phyloP scores from a whole-genome alignment of 1,139 yeast species.

The Debaryomycetaceae sp. region DNA sequence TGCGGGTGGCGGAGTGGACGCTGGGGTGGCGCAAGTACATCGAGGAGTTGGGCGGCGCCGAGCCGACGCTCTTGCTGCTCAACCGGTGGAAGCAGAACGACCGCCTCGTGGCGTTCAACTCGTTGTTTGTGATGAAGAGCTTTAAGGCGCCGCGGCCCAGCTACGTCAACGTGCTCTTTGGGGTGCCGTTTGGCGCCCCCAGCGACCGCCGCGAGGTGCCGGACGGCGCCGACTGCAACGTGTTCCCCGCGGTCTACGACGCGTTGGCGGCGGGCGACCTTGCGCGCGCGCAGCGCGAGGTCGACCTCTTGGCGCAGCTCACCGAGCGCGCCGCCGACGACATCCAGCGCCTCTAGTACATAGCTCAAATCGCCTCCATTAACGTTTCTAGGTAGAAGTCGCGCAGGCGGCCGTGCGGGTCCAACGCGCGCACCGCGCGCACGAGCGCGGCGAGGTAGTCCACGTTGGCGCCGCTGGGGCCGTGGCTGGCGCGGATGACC shows the following conservation, averaged over 20 bases:
- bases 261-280: slow-evolving; percentile 47
- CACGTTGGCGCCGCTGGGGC: slow-evolving; percentile 78
- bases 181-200: slow-evolving; percentile 64
- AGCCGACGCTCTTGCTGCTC: slow-evolving; percentile 66
- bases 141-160: slow-evolving; percentile 58
- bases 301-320: slow-evolving; percentile 42
- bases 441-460: slow-evolving; percentile 63
- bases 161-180: slow-evolving; percentile 65
- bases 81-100: slow-evolving; percentile 81
- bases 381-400: slow-evolving; percentile 40
- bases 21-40: slow-evolving; percentile 50
- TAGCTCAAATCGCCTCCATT: no score
- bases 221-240: slow-evolving; percentile 49
- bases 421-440: slow-evolving; percentile 48
- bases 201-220: slow-evolving; percentile 7
- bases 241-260: slow-evolving; percentile 76
- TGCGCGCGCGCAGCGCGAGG: slow-evolving; percentile 52
- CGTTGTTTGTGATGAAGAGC: slow-evolving; percentile 42
- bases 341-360: slow-evolving; percentile 8
- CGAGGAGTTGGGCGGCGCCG: slow-evolving; percentile 38
- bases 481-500: slow-evolving; percentile 51
- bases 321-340: slow-evolving; percentile 22
- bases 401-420: slow-evolving; percentile 23
- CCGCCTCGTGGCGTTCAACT: slow-evolving; percentile 54
- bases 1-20: slow-evolving; percentile 39